phyloP scores from a whole-genome alignment of 129 eudicot genomes.

The Tanacetum coccineum region DNA sequence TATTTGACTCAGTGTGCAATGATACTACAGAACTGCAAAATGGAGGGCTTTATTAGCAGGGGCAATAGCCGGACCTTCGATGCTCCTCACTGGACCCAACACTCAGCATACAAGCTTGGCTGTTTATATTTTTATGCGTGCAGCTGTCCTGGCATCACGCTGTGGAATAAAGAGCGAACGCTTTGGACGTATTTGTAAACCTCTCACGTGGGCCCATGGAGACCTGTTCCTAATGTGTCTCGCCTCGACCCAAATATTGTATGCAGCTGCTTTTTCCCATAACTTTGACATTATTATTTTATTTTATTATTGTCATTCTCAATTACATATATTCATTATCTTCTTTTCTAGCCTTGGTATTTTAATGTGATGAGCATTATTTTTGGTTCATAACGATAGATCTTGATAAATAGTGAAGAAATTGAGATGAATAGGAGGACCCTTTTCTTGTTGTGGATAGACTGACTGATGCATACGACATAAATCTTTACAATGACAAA shows the following conservation, averaged over 20 bases:
- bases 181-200: constrained; percentile 82
- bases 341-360: background rate
- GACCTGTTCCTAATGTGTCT: constrained; percentile 97
- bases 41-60: constrained; percentile 99
- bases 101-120: constrained; percentile 92
- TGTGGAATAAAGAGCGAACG: constrained; percentile 97
- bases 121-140: constrained; percentile 94
- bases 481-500: background rate
- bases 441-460: background rate
- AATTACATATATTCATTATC: no score
- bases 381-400: background rate
- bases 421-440: background rate
- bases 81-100: constrained; percentile 85
- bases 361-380: background rate
- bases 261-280: constrained; percentile 25
- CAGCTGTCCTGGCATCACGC: constrained; percentile 96
- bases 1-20: constrained; percentile 2
- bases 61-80: constrained; percentile 90
- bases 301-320: no score
- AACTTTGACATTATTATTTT: background rate
- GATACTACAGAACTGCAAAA: constrained; percentile 75
- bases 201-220: constrained; percentile 98
- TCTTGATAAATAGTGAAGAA: background rate
- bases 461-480: background rate
- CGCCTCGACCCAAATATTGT: constrained; percentile 92